phyloP scores from a whole-genome alignment of 1,284 basidiomycete species.

The Moesziomyces antarcticus region DNA sequence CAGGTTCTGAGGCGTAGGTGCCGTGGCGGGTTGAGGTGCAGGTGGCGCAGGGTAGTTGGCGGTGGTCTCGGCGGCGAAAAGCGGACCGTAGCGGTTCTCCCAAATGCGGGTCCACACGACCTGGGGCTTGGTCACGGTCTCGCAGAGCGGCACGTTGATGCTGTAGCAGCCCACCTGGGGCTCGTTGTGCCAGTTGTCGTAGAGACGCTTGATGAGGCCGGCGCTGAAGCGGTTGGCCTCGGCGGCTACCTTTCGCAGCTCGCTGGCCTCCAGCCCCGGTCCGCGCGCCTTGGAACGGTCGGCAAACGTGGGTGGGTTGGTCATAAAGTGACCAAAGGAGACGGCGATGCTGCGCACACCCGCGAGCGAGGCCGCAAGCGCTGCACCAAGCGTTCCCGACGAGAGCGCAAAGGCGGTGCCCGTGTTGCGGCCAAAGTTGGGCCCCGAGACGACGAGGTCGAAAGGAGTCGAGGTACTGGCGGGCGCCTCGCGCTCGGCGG shows the following conservation, averaged over 20 bases:
- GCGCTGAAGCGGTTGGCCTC: conserved; percentile 45
- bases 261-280: conserved; percentile 27
- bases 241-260: conserved; percentile 14
- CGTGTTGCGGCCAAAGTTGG: conserved; percentile 66
- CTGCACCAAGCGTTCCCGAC: conserved; percentile 65
- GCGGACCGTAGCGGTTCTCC: conserved; percentile 54
- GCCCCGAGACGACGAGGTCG: conserved; percentile 64
- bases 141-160: conserved; percentile 64
- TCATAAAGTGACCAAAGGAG: conserved; percentile 62
- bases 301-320: conserved; percentile 47
- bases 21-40: conserved; percentile 29
- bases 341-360: conserved; percentile 58
- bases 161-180: conserved; percentile 54
- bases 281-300: conserved; percentile 24
- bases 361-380: conserved; percentile 57
- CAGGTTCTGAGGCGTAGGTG: conserved; percentile 41
- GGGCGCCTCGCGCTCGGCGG: conserved; percentile 14
- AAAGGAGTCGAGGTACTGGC: conserved; percentile 34
- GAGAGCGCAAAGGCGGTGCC: conserved; percentile 64
- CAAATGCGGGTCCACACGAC: conserved; percentile 64
- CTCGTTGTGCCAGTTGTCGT: conserved; percentile 54
- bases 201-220: conserved; percentile 51
- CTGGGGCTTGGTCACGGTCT: conserved; percentile 51
- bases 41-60: conserved; percentile 25
- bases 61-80: conserved; percentile 31